phyloP scores from a whole-genome alignment of 2,329 filamentous ascomycete genomes.

The Lomentospora prolificans region DNA sequence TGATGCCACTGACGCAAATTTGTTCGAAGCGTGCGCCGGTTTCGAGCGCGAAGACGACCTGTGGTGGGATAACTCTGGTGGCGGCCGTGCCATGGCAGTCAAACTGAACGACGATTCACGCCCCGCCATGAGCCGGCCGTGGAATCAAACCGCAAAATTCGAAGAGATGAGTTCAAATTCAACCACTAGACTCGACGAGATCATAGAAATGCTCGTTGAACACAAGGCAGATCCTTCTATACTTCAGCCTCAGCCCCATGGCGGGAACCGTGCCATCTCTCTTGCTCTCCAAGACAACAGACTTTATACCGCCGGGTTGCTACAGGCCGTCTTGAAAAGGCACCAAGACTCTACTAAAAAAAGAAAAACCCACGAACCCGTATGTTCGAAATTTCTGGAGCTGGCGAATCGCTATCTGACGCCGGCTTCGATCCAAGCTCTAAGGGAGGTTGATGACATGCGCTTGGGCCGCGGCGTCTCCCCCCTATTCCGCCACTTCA shows the following conservation, averaged over 20 bases:
- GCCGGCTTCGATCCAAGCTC: conserved; percentile 3
- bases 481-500: conserved; percentile 4
- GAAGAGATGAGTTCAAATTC: background rate
- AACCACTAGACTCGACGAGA: conserved; percentile 14
- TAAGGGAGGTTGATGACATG: conserved; percentile 12
- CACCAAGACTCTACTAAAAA: no score
- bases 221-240: conserved; percentile 10
- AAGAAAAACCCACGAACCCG: no score
- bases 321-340: no score
- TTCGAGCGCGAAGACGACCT: conserved; percentile 13
- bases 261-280: no score
- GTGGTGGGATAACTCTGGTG: no score
- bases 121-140: no score
- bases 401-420: no score
- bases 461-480: no score
- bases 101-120: background rate
- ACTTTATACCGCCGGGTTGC: no score
- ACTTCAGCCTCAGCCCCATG: background rate
- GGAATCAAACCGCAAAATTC: no score
- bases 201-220: conserved; percentile 15
- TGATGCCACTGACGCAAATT: conserved; percentile 3
- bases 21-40: conserved; percentile 13
- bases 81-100: background rate
- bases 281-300: no score
- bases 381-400: no score